Percentiles rank a stretch among this genome's conserved stretches.
These are phyloP conservation scores for Haematococcus lacustris DNA, from an alignment of 139 green algal genomes.

Conservation along the genomic window DNA sequence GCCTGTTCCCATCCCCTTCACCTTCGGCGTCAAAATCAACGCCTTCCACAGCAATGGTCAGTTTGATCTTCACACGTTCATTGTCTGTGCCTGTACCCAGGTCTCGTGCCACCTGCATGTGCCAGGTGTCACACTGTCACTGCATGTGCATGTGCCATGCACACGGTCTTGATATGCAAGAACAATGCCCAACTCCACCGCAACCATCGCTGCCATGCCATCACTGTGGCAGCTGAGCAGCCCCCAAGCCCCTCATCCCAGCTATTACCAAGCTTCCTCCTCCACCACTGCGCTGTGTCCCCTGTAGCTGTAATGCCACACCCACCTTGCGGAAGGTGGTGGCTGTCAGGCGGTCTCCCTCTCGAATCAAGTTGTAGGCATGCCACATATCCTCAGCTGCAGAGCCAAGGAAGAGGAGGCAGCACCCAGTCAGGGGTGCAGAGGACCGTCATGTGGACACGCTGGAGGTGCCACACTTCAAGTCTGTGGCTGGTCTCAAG, in stretches of 20 bases:
- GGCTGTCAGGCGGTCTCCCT: constrained; percentile 67
- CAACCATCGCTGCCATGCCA: neutral
- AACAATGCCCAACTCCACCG: neutral
- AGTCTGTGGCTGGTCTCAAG: neutral
- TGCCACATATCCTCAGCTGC: constrained; percentile 93
- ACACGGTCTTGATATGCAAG: neutral
- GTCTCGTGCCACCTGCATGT: constrained; percentile 13
- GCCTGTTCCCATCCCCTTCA: no score
- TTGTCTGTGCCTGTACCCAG: constrained; percentile 49
- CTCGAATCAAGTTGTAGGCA: constrained; percentile 75
- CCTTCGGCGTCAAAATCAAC: constrained; percentile 85
- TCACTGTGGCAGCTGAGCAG: neutral
- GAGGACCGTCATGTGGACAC: neutral
- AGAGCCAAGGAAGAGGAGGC: neutral
- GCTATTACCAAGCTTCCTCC: neutral
- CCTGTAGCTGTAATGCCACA: constrained; percentile 2
- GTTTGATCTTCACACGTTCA: constrained; percentile 75
- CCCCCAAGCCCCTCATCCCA: neutral
- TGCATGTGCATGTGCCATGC: neutral
- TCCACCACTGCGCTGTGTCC: neutral
- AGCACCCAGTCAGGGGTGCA: neutral
- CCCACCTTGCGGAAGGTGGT: constrained; percentile 66
- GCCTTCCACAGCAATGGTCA: constrained; percentile 66
- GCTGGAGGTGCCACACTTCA: neutral
- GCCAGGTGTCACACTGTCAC: neutral